These are phyloP conservation scores for Dactylis glomerata DNA, from an alignment of 176 grass and related monocot species.

Conservation along the genomic window DNA sequence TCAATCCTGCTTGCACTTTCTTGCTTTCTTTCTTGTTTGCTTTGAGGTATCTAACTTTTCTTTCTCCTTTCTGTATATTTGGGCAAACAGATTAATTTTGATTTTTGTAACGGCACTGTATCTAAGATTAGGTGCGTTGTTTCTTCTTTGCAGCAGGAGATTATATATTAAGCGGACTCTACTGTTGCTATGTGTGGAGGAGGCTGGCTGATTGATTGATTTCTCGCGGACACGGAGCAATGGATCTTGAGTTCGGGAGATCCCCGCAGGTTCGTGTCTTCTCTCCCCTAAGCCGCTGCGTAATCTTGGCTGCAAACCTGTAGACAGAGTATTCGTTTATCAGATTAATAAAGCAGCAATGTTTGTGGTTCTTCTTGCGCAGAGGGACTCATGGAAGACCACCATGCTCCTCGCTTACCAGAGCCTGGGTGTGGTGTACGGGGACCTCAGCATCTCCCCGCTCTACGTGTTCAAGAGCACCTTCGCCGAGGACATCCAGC, in stretches of 20 bases:
- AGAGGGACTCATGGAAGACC: constrained; percentile 90
- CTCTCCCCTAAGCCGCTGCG: neutral
- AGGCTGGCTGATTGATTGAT: constrained; percentile 10
- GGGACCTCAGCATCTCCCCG: constrained; percentile 93
- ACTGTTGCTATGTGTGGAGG: neutral
- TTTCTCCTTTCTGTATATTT: neutral
- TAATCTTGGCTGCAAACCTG: neutral
- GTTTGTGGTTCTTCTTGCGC: constrained; percentile 35
- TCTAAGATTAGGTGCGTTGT: neutral
- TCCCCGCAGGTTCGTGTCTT: constrained; percentile 36
- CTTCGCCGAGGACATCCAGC: constrained; percentile 96
- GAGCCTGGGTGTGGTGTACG: constrained; percentile 95
- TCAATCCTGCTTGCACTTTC: neutral
- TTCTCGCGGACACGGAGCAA: constrained; percentile 20
- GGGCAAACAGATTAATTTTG: neutral
- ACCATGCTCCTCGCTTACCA: constrained; percentile 91
- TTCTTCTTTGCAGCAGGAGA: constrained; percentile 9
- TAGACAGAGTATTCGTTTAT: neutral
- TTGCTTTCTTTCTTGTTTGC: neutral
- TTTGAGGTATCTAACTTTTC: neutral
- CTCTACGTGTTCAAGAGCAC: constrained; percentile 95
- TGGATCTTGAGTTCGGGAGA: constrained; percentile 75
- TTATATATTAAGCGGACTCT: neutral
- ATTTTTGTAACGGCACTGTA: neutral
- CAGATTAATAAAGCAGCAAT: neutral